A percentile compares a stretch with the other conserved stretches of the same genome.
Conservation (phyloP, 345 rosid genomes). For the Populus pruinosa region DNA sequence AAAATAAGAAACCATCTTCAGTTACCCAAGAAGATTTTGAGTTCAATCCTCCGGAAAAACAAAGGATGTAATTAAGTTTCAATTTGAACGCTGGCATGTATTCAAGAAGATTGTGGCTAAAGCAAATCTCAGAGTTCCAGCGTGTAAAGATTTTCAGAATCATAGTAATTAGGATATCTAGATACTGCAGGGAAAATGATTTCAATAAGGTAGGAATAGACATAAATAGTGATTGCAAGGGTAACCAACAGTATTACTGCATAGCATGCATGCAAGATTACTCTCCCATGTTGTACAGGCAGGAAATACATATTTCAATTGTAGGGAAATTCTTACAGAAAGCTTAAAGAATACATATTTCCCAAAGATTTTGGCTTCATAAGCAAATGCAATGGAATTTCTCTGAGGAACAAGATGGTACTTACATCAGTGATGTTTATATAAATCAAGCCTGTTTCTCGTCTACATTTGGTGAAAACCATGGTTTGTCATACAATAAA, state of each 20-base stretch:
- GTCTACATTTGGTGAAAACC: neutral
- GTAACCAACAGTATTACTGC: neutral
- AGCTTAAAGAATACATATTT: neutral
- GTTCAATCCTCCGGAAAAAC: neutral
- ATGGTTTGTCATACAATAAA: neutral
- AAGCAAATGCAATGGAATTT: neutral
- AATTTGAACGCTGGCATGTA: neutral
- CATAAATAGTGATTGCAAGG: neutral
- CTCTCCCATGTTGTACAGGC: neutral
- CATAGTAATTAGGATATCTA: neutral
- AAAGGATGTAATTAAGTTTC: neutral
- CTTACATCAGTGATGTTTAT: conserved; percentile 3
- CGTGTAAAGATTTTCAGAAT: neutral
- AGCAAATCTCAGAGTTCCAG: neutral
- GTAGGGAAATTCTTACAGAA: neutral
- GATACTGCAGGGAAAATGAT: neutral
- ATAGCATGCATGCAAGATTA: neutral
- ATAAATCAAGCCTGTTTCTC: neutral
- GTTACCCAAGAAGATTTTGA: neutral
- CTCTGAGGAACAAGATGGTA: neutral
- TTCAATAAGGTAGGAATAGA: neutral
- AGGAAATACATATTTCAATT: neutral
- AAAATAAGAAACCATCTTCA: neutral
- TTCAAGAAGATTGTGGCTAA: neutral
- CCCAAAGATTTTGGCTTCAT: neutral